phyloP scores from a whole-genome alignment of 768 basidiomycete species.

The Boletus subparvulus region DNA sequence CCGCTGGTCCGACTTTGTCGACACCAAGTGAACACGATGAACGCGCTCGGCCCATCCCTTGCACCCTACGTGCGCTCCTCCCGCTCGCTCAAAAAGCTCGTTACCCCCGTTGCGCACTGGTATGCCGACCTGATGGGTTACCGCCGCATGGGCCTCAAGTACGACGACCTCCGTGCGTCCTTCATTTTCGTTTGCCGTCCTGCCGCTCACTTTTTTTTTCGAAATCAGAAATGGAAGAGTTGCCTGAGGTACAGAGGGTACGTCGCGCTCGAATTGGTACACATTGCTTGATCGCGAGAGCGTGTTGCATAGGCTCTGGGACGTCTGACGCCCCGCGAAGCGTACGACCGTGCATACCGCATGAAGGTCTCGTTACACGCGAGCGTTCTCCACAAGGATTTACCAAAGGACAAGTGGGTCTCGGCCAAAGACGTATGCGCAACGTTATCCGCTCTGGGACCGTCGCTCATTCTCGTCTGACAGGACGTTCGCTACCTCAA shows the following conservation, averaged over 20 bases:
- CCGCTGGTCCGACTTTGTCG: background rate
- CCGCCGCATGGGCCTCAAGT: constrained; percentile 83
- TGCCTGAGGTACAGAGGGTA: constrained; percentile 75
- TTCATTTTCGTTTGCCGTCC: background rate
- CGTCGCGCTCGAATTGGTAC: constrained; percentile 17
- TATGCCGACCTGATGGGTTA: constrained; percentile 82
- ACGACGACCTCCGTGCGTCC: constrained; percentile 89
- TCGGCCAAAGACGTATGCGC: constrained; percentile 67
- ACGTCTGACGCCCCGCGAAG: constrained; percentile 76
- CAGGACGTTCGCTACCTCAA: constrained; percentile 91
- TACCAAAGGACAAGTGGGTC: constrained; percentile 82
- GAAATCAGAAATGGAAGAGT: constrained; percentile 70
- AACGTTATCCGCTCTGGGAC: background rate
- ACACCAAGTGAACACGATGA: constrained; percentile 20
- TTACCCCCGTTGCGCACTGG: constrained; percentile 80
- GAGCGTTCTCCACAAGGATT: constrained; percentile 72
- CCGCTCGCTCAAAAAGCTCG: constrained; percentile 59
- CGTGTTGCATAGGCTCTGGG: constrained; percentile 61
- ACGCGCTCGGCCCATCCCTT: constrained; percentile 67
- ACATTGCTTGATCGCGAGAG: background rate
- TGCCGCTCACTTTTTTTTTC: background rate
- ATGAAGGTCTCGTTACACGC: constrained; percentile 77
- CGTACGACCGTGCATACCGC: constrained; percentile 90
- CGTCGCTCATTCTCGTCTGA: constrained; percentile 7
- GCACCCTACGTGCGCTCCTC: constrained; percentile 74